A percentile compares a stretch with the other conserved stretches of the same genome.
phyloP scores from a whole-genome alignment of 2,329 filamentous ascomycete species.

The Fusarium hainanense region DNA sequence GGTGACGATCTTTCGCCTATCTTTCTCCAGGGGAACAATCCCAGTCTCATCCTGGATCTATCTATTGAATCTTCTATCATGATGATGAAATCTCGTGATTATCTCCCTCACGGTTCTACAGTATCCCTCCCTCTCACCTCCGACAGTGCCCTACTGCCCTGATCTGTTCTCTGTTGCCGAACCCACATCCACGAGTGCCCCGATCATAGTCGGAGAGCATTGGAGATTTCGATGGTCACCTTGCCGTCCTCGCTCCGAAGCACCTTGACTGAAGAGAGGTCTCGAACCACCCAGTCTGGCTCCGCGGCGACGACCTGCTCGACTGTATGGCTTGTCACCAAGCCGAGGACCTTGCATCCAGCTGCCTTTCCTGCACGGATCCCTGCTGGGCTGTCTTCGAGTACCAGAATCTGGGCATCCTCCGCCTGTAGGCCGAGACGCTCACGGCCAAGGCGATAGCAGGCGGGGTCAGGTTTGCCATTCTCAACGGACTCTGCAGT shows the following conservation, averaged over 20 bases:
- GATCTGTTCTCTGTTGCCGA: constrained; percentile 12
- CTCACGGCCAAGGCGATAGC: constrained; percentile 76
- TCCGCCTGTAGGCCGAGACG: constrained; percentile 65
- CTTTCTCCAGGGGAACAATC: constrained; percentile 15
- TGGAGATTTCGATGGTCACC: constrained; percentile 74
- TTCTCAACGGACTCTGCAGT: constrained; percentile 79
- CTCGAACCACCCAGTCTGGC: constrained; percentile 89
- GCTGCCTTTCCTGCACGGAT: constrained; percentile 86
- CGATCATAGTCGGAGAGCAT: constrained; percentile 61
- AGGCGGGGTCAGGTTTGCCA: constrained; percentile 82
- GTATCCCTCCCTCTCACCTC: neutral
- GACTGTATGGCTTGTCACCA: constrained; percentile 84
- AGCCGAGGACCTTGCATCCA: constrained; percentile 84
- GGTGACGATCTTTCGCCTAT: constrained; percentile 26
- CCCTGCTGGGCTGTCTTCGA: constrained; percentile 91
- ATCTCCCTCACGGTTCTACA: constrained; percentile 15
- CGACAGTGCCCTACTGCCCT: constrained; percentile 6
- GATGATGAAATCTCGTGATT: constrained; percentile 36
- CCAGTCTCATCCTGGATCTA: constrained; percentile 14
- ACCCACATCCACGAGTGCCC: constrained; percentile 14
- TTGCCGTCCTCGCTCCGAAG: constrained; percentile 66
- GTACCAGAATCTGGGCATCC: constrained; percentile 72
- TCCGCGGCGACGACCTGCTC: constrained; percentile 77
- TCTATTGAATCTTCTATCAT: constrained; percentile 28
- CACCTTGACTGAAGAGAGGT: constrained; percentile 79